Evolutionary conservation across 148 eudicot species (phyloP).

Genomic region (Vaccinium myrtillus): DNA sequence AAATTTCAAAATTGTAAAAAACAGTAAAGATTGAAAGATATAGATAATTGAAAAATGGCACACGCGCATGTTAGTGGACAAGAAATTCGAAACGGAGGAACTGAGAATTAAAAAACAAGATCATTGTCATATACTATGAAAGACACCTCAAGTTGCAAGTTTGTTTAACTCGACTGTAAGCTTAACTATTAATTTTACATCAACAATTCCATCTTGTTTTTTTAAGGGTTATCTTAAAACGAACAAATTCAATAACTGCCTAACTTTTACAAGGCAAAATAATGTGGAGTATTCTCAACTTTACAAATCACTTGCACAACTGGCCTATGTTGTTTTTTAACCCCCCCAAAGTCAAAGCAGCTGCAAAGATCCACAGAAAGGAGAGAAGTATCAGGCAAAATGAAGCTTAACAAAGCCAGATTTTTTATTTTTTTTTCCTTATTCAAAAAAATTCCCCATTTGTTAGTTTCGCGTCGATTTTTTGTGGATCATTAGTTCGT

Average conservation of each 20-base stretch:
- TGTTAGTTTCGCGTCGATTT: too few relatives aligned
- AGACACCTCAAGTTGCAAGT: neutral
- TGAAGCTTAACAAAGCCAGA: neutral
- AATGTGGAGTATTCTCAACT: constrained; percentile 11
- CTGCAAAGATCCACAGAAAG: constrained; percentile 25
- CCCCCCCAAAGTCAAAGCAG: constrained; percentile 11
- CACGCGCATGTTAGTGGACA: too few relatives aligned
- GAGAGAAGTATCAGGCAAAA: constrained; percentile 2
- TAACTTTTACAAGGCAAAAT: neutral
- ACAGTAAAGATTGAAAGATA: too few relatives aligned
- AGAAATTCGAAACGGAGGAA: too few relatives aligned
- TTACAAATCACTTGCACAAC: constrained; percentile 18
- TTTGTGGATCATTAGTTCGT: too few relatives aligned
- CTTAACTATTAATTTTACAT: neutral
- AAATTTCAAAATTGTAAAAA: too few relatives aligned
- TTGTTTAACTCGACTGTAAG: neutral
- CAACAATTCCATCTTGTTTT: neutral
- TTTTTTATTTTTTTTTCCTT: neutral
- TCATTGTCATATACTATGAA: neutral
- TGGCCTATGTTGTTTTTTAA: neutral
- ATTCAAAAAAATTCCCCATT: too few relatives aligned
- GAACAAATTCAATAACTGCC: constrained; percentile 4
- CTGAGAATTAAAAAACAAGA: too few relatives aligned
- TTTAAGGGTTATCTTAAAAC: neutral
- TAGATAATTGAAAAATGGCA: too few relatives aligned